These are phyloP conservation scores for Metarhizium robertsii DNA, from an alignment of 2,329 filamentous ascomycete genomes.

Conservation along the genomic window DNA sequence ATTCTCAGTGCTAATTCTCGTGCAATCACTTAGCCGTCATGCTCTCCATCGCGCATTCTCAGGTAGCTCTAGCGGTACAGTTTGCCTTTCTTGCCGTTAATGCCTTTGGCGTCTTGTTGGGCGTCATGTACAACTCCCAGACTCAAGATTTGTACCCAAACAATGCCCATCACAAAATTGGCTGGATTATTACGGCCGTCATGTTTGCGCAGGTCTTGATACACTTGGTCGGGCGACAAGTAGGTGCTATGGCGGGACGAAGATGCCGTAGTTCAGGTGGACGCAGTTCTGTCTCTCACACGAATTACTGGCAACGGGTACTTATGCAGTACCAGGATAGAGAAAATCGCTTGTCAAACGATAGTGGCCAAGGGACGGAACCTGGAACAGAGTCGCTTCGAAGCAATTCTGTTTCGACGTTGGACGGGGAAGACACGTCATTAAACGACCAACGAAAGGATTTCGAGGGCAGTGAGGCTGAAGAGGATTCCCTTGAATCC, in stretches of 20 bases:
- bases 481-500: conserved; percentile 23
- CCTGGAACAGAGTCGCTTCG: conserved; percentile 56
- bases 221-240: conserved; percentile 53
- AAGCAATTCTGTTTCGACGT: conserved; percentile 55
- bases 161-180: conserved; percentile 81
- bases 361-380: conserved; percentile 69
- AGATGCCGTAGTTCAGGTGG: conserved; percentile 21
- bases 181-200: conserved; percentile 73
- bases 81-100: conserved; percentile 58
- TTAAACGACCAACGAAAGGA: conserved; percentile 33
- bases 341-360: conserved; percentile 52
- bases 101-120: conserved; percentile 53
- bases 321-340: conserved; percentile 30
- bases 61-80: conserved; percentile 61
- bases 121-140: conserved; percentile 64
- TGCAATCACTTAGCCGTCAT: conserved; percentile 55
- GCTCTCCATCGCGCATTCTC: conserved; percentile 73
- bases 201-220: conserved; percentile 61
- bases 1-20: conserved; percentile 1
- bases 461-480: conserved; percentile 38
- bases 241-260: conserved; percentile 14
- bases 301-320: neutral
- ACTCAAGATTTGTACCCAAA: conserved; percentile 81
- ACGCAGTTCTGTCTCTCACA: conserved; percentile 52
- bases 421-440: conserved; percentile 30